phyloP scores from a whole-genome alignment of 2,329 filamentous ascomycete genomes.

The Apiospora sp. region DNA sequence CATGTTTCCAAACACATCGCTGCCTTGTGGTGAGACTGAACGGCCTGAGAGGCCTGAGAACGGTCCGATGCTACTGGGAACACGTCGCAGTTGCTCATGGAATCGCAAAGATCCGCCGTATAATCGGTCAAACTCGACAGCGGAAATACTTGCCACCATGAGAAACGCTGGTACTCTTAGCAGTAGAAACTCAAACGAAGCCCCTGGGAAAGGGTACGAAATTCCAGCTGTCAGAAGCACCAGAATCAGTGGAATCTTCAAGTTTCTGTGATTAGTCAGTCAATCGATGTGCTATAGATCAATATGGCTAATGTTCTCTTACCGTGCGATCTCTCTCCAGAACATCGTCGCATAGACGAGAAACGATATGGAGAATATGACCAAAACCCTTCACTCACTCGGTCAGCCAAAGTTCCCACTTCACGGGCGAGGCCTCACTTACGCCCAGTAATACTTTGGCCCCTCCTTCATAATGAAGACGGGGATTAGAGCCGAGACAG shows the following conservation, averaged over 20 bases:
- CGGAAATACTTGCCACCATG: not conserved
- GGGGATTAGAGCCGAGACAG: not conserved
- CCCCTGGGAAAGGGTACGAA: not conserved
- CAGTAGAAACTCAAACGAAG: not conserved
- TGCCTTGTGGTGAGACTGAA: not conserved
- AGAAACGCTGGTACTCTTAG: not conserved
- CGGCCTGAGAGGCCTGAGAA: not conserved
- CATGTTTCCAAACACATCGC: not conserved
- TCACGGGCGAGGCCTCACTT: not conserved
- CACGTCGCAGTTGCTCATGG: not conserved
- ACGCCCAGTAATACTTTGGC: not conserved
- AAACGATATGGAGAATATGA: not conserved
- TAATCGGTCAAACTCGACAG: not conserved
- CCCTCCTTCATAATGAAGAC: not conserved
- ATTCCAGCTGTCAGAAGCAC: not conserved
- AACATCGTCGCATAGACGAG: not conserved
- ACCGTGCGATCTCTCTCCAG: not conserved
- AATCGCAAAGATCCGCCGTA: fast-evolving
- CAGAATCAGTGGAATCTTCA: not conserved
- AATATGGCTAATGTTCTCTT: not conserved
- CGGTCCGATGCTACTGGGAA: not conserved
- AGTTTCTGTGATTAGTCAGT: not conserved
- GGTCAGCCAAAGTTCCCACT: not conserved
- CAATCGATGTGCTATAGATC: not conserved
- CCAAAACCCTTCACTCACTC: not conserved